A percentile compares a stretch with the other conserved stretches of the same genome.
Evolutionary conservation across 495 filamentous ascomycete species (phyloP).

Genomic region (Neurospora hispaniola): DNA sequence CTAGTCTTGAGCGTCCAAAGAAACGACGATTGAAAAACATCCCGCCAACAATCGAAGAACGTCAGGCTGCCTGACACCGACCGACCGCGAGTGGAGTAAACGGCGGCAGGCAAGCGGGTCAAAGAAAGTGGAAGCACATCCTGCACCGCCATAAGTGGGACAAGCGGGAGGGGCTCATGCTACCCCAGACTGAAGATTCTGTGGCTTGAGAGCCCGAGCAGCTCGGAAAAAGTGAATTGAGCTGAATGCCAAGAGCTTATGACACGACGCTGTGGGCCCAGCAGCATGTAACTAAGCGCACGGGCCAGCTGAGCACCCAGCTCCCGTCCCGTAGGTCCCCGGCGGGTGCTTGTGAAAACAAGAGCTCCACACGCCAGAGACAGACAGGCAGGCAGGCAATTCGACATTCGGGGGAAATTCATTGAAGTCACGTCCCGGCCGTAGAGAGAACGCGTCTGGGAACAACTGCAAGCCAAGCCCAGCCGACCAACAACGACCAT

Average conservation of each 20-base stretch:
- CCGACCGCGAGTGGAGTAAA: conserved; percentile 1
- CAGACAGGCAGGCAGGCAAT: neutral
- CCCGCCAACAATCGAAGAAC: conserved; percentile 7
- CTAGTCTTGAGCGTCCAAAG: conserved; percentile 4
- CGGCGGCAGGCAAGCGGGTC: neutral
- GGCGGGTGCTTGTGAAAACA: neutral
- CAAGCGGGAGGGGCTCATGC: neutral
- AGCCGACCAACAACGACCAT: neutral
- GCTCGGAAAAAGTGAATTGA: neutral
- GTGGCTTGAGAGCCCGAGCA: neutral
- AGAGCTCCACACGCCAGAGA: neutral
- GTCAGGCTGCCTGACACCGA: conserved; percentile 14
- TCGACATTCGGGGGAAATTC: neutral
- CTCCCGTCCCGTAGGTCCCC: neutral
- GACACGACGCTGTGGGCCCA: neutral
- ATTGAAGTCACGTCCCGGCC: neutral
- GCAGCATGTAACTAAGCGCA: neutral
- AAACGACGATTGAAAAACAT: neutral
- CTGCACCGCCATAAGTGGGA: neutral
- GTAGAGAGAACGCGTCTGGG: neutral
- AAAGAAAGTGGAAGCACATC: neutral
- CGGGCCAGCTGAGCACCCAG: neutral
- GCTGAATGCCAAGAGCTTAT: neutral
- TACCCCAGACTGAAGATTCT: neutral
- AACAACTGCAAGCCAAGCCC: neutral